Percentiles rank a stretch among this genome's conserved stretches.
phyloP scores from a whole-genome alignment of 768 basidiomycete species.

The Trametes coccinea region DNA sequence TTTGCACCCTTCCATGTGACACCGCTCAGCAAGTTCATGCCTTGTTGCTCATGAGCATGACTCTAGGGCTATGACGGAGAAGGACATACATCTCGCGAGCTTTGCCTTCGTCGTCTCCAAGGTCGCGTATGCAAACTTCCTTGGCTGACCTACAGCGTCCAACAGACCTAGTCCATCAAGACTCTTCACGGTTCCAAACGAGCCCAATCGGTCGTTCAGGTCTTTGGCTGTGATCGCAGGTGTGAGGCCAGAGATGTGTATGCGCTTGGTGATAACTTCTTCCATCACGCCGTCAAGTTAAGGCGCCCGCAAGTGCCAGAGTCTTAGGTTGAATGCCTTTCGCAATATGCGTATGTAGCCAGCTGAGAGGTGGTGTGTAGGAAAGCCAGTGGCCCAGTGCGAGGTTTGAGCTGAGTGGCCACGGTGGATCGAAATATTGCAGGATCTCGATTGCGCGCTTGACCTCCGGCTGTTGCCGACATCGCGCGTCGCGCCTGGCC shows the following conservation, averaged over 20 bases:
- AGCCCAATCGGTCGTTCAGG: conserved; percentile 55
- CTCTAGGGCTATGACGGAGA: neutral
- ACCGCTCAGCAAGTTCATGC: conserved; percentile 75
- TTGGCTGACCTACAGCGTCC: conserved; percentile 65
- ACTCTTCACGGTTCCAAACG: conserved; percentile 68
- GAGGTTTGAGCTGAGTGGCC: too few relatives aligned
- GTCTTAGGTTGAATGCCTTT: too few relatives aligned
- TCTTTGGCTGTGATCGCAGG: conserved; percentile 59
- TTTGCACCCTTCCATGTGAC: conserved; percentile 89
- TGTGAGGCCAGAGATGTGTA: conserved; percentile 77
- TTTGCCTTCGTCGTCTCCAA: conserved; percentile 61
- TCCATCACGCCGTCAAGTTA: conserved; percentile 12
- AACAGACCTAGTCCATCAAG: conserved; percentile 68
- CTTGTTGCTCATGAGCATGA: conserved; percentile 36
- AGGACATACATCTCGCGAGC: conserved; percentile 60
- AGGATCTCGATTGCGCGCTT: neutral
- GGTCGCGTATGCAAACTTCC: conserved; percentile 75
- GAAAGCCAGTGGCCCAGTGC: neutral
- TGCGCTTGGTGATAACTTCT: conserved; percentile 50
- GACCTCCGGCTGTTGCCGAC: neutral
- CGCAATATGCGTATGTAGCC: too few relatives aligned
- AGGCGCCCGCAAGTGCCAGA: too few relatives aligned
- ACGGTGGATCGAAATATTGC: neutral
- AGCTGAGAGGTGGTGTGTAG: neutral
- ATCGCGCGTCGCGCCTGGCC: neutral